Evolutionary conservation across 345 rosid genomes (phyloP), one percentile per base, ranked within the genome.

Genomic region (Citrus australasica): DNA sequence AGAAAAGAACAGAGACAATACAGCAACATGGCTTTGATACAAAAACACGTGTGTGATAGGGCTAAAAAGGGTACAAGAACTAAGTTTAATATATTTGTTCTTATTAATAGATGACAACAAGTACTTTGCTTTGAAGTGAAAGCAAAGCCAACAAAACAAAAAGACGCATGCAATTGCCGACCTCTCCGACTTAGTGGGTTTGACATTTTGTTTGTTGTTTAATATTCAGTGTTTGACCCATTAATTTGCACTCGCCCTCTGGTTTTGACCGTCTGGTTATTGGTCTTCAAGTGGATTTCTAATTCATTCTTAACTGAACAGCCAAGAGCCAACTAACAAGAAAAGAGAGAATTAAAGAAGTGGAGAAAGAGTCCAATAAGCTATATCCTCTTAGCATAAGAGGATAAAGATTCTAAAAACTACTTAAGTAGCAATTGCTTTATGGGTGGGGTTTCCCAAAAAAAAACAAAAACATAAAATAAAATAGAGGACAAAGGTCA

Each of bases 221-320:
- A 1, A 19, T 69, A 25, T 55, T 32, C 37, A 73, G 60, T 70
- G 78, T 87, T 85, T 83, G 90, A 85, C 86, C 67, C 75, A 40
- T 33, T 27, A 62, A 13, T 79, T 65, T 13, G 46, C 10, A 24
- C 25, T 69, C 25, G 7, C 68, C 69, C 42, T 77, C 46, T 72
- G 33, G 17, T 6, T 40, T 42, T 76, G 86, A 81, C 79, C 32
- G 76, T 69, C 59, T 30, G 25, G 66, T n/a, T 51, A 67, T 66
- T 64, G 73, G 77, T 74, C 58, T 64, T 48, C 79, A 71, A 56
- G 48, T 38, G n/a, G 48, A 33, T 37, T 64, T 71, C 60, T 48
- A 46, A 46, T 46, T 24, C 38, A 35, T 71, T 65, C 70, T 81
- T 79, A 42, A 62, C 72, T 58, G 83, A 67, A 25, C 51, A 40